phyloP scores from a whole-genome alignment of 2,329 filamentous ascomycete species.

The Diaporthe amygdali region DNA sequence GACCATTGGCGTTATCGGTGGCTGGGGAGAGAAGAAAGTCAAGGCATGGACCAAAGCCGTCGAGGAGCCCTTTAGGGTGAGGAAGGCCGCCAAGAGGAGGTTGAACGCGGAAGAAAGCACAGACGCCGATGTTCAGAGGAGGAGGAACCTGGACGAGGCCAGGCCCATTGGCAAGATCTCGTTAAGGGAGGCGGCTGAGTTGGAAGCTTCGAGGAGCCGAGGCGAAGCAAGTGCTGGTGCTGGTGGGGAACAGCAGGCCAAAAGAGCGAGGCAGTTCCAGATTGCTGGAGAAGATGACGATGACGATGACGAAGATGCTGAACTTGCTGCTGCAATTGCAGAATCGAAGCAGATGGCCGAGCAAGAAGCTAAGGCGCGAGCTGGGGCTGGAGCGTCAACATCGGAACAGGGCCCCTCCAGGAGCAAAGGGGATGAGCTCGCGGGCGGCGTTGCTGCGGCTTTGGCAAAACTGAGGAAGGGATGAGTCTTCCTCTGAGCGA shows the following conservation, averaged over 20 bases:
- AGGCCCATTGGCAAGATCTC: slow-evolving; percentile 28
- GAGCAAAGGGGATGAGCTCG: slow-evolving; percentile 49
- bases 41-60: slow-evolving; percentile 83
- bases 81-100: slow-evolving; percentile 66
- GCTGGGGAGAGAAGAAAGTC: slow-evolving; percentile 96
- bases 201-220: slow-evolving; percentile 37
- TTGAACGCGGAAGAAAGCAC: slow-evolving; percentile 27
- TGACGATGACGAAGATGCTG: slow-evolving; percentile 54
- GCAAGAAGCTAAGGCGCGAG: slow-evolving; percentile 32
- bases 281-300: slow-evolving; percentile 39
- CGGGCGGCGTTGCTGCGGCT: slow-evolving; percentile 65
- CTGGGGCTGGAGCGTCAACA: slow-evolving; percentile 24
- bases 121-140: slow-evolving; percentile 24
- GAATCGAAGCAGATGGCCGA: slow-evolving; percentile 48
- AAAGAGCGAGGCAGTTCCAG: slow-evolving; percentile 40
- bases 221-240: slow-evolving; percentile 36
- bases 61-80: slow-evolving; percentile 81
- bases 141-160: slow-evolving; percentile 31
- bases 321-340: slow-evolving; percentile 53
- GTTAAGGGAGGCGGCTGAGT: slow-evolving; percentile 24
- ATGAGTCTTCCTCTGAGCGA: neutral
- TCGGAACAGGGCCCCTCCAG: slow-evolving; percentile 14
- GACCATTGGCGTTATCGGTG: slow-evolving; percentile 81
- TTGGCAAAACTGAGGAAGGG: slow-evolving; percentile 62
- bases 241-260: slow-evolving; percentile 8